Base-by-base conservation (phyloP, 495 filamentous ascomycete species). In the Jackrogersella multiformis region DNA sequence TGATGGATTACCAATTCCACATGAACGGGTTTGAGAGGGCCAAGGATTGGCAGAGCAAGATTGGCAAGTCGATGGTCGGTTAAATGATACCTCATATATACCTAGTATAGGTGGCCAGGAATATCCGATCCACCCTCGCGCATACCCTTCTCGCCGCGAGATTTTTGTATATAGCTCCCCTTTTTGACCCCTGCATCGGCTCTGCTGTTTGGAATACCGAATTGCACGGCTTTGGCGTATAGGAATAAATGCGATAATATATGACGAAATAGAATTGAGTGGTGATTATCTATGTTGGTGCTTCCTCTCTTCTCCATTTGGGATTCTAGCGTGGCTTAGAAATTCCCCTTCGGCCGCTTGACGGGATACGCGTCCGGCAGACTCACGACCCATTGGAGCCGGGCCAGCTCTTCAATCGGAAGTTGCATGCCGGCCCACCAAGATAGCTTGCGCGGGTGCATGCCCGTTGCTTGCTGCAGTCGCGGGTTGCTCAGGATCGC, bases 21-120 rank as follows among this genome's bases (percentile, higher is more conserved):
- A 85, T 86, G 21, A 97, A 97, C 77, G 94, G 94, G 13, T 99
- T 99, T 74, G 94, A 99, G 82, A 82, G 89, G 60, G 90, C 91
- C 13, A 84, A 87, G 60, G 85, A 84, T 4, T 99, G 95, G 95
- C 77, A 86, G 76, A 96, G 92, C 72, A 90, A 97, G 82, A 99
- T 99, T 84, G 95, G 94, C 48, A 96, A 95, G 86, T 71, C 72
- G 4, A 82, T 82, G 81, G 67, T 68, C 18, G 58, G 72, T 41
- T 80, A 38, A 66, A 30, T 41, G 26, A 21, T n/a, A 4, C 7
- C 7, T 18, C 12, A 3, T 3, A 13, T 28, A 28, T 28, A 13
- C 23, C 2, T 15, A 26, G 7, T 48, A 48, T 26, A n/a, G n/a
- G n/a, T n/a, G n/a, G n/a, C n/a, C n/a, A n/a, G n/a, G n/a, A n/a